Evolutionary conservation across 108 stramenopile genomes (phyloP), one percentile per base, ranked within the genome.

Genomic region (Nannochloropsis gaditana): DNA sequence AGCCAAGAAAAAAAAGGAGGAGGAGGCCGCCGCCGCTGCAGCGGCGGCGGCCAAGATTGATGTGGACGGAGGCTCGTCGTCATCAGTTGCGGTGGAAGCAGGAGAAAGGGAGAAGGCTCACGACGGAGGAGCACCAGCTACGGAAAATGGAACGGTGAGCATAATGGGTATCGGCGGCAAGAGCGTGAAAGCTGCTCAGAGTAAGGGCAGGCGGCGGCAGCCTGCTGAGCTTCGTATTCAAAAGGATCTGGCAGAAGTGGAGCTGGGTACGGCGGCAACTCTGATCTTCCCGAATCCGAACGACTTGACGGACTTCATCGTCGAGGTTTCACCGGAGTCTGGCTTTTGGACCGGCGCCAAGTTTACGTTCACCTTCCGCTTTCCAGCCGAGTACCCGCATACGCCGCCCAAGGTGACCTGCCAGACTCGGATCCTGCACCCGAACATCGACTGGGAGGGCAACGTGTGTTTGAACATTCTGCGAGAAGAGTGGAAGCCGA

Each of bases 401-500:
- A 94, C 96, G 84, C 97, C 98, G 83, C 99, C 99, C 79, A 97
- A 98, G 86, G 97, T 98, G 44, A 93, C 93, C 81, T 96, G 95
- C 89, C 89, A 94, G 45, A 95, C 44, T 15, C 41, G 73, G 11
- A 85, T 85, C 31, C 31, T 11, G 43, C 47, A 42, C 41, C 45
- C 43, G 9, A 43, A 41, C 11, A 44, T 42, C 47, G 43, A 81
- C 31, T 42, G 80, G 80, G 93, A 99, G 88, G 99, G 99, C 10
- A 97, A 97, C 81, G 99, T 99, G 80, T 99, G 99, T 93, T 90
- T 98, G 79, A 98, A 97, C 87, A 99, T 99, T 92, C 87, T 99
- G 86, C 91, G 97, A 43, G 97, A 98, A 90, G 99, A 99, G 93
- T 99, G 99, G 99, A 91, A 88, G 83, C 99, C 99, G 11, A 98